Conservation (phyloP, 768 basidiomycete genomes). For the Lactarius hatsudake region DNA sequence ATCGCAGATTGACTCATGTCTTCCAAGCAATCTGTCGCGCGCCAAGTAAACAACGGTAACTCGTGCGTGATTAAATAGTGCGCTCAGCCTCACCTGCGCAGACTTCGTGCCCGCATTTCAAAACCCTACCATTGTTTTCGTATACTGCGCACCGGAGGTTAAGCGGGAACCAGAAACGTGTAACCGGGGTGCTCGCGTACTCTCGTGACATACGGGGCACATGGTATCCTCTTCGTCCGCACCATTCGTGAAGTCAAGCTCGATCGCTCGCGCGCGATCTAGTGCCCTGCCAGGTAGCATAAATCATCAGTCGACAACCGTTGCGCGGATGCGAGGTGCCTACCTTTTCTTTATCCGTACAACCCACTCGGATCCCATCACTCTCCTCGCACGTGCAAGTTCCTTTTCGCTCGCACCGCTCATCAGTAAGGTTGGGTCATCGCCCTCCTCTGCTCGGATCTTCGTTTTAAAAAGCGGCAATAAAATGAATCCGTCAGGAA, state of each 20-base stretch:
- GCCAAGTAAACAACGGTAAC: neutral
- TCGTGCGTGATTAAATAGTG: neutral
- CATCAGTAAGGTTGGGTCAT: conserved; percentile 51
- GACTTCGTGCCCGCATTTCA: conserved; percentile 64
- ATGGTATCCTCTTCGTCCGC: conserved; percentile 44
- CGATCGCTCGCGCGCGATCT: conserved; percentile 44
- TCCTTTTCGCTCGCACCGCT: conserved; percentile 53
- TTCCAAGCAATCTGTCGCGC: conserved; percentile 49
- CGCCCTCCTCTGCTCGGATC: conserved; percentile 44
- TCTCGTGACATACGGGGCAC: conserved; percentile 69
- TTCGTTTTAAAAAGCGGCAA: conserved; percentile 21
- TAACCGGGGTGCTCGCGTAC: conserved; percentile 36
- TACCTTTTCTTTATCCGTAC: conserved; percentile 22
- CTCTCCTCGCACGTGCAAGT: conserved; percentile 47
- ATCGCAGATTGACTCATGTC: conserved; percentile 52
- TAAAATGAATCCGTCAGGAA: conserved; percentile 1
- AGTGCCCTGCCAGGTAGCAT: conserved; percentile 40
- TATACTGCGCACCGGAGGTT: conserved; percentile 40
- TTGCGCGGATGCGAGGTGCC: neutral
- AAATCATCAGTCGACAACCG: conserved; percentile 33
- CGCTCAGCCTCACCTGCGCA: conserved; percentile 49
- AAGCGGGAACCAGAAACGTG: neutral
- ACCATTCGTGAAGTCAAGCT: conserved; percentile 50
- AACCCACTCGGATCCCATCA: conserved; percentile 47
- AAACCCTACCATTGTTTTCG: conserved; percentile 53